phyloP scores from a whole-genome alignment of 2,329 filamentous ascomycete species.

The Septoria petroselini region DNA sequence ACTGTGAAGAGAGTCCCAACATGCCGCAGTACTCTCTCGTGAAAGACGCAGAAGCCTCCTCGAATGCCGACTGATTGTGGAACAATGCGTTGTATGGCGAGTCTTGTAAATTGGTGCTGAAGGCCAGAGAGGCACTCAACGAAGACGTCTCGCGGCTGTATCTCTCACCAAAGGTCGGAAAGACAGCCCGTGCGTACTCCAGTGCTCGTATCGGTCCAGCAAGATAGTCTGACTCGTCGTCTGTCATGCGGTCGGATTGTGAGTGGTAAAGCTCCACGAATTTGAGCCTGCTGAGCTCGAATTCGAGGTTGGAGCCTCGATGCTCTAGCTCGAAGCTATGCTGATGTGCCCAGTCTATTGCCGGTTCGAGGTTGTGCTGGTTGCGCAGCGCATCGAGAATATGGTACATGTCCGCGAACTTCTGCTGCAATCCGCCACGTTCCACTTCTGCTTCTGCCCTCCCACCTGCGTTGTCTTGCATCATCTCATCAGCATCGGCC shows the following conservation, averaged over 20 bases:
- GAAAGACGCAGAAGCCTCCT: constrained; percentile 81
- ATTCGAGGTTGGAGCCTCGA: constrained; percentile 88
- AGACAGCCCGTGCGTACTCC: constrained; percentile 71
- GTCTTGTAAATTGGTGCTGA: constrained; percentile 65
- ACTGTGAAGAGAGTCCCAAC: constrained; percentile 83
- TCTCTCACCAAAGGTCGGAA: constrained; percentile 68
- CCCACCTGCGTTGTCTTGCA: constrained; percentile 22
- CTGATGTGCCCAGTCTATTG: constrained; percentile 78
- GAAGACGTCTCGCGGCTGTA: constrained; percentile 78
- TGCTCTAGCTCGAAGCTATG: constrained; percentile 71
- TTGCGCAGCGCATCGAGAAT: constrained; percentile 76
- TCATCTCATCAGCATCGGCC: constrained; percentile 24
- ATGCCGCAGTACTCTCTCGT: constrained; percentile 80
- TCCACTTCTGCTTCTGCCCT: constrained; percentile 19
- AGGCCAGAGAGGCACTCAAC: constrained; percentile 78
- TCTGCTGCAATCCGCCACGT: constrained; percentile 60
- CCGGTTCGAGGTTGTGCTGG: constrained; percentile 69
- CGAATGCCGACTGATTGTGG: constrained; percentile 70
- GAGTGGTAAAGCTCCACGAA: constrained; percentile 80
- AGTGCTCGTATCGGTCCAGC: constrained; percentile 65
- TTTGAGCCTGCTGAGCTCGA: constrained; percentile 85
- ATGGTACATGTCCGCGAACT: constrained; percentile 86
- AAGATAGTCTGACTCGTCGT: constrained; percentile 44
- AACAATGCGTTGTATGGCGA: constrained; percentile 82
- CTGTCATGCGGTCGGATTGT: constrained; percentile 37